A percentile compares a stretch with the other conserved stretches of the same genome.
These are phyloP conservation scores for Candida maris DNA, from an alignment of 805 yeast species.

Conservation along the genomic window DNA sequence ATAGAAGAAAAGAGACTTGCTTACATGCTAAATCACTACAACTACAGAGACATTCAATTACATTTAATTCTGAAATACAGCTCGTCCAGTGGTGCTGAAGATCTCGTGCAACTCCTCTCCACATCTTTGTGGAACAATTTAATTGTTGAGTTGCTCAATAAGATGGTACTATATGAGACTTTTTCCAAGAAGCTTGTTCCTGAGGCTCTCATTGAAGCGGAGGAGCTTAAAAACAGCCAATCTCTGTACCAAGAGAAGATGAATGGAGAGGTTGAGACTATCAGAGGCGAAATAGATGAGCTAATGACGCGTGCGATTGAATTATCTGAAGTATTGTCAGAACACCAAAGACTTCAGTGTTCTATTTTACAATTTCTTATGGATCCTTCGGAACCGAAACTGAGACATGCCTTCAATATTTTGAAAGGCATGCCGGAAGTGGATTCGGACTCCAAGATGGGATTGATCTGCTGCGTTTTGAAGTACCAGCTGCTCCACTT, in stretches of 20 bases:
- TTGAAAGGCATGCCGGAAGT: conserved; percentile 4
- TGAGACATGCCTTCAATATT: conserved; percentile 16
- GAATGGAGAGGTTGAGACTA: conserved; percentile 9
- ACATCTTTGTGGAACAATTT: conserved; percentile 12
- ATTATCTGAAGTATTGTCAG: conserved; percentile 8
- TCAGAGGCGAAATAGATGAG: conserved; percentile 13
- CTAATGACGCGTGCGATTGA: conserved; percentile 7
- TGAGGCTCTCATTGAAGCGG: conserved; percentile 4
- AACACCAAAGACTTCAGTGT: conserved; percentile 7
- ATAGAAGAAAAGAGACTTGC: conserved; percentile 6
- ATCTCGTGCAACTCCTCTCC: conserved; percentile 11
- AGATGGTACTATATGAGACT: conserved; percentile 17
- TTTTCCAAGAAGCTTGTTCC: conserved; percentile 8
- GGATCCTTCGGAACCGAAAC: conserved; percentile 16
- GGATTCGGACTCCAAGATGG: conserved; percentile 15
- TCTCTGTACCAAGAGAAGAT: conserved; percentile 10
- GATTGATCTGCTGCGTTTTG: conserved; percentile 24
- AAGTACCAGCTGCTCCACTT: conserved; percentile 23
- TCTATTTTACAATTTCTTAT: conserved; percentile 18
- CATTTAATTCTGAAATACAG: conserved; percentile 2
- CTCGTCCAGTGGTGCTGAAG: conserved; percentile 1
- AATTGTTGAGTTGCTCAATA: conserved; percentile 12
- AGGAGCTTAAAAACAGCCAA: background rate
- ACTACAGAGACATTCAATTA: conserved; percentile 13
- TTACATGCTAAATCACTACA: conserved; percentile 11